These are phyloP conservation scores for Leptoxyphium fumago DNA, from an alignment of 2,329 filamentous ascomycete genomes.

Conservation along the genomic window DNA sequence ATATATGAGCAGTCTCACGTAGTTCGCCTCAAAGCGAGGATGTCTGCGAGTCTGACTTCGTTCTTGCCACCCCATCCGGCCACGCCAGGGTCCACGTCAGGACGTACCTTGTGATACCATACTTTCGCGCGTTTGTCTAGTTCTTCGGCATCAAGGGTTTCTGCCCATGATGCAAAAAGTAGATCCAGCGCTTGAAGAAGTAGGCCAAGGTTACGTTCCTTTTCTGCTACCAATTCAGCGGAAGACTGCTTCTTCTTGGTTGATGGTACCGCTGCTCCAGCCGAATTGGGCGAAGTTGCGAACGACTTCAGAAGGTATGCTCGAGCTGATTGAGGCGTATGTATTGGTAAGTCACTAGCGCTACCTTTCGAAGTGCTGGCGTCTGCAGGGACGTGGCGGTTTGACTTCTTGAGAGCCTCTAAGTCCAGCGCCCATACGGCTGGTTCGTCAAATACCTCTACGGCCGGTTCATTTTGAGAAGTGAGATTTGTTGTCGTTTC, in stretches of 20 bases:
- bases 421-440: slow-evolving; percentile 45
- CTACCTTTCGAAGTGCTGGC: slow-evolving; percentile 12
- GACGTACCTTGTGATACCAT: slow-evolving; percentile 67
- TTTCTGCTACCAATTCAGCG: slow-evolving; percentile 42
- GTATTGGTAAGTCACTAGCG: slow-evolving; percentile 48
- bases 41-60: slow-evolving; percentile 47
- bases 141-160: slow-evolving; percentile 47
- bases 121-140: slow-evolving; percentile 63
- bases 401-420: slow-evolving; percentile 38
- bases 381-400: slow-evolving; percentile 10
- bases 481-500: slow-evolving; percentile 1
- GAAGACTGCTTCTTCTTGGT: slow-evolving; percentile 38
- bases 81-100: slow-evolving; percentile 58
- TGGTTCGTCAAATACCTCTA: slow-evolving; percentile 23
- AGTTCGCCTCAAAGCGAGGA: slow-evolving; percentile 44
- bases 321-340: slow-evolving; percentile 55
- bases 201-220: slow-evolving; percentile 52
- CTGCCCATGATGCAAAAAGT: slow-evolving; percentile 59
- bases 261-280: slow-evolving; percentile 15
- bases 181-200: slow-evolving; percentile 58
- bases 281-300: slow-evolving; percentile 24
- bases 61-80: slow-evolving; percentile 78
- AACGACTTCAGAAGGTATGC: slow-evolving; percentile 47
- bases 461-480: slow-evolving; percentile 3
- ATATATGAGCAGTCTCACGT: not conserved